These are phyloP conservation scores for Lanmaoa rubissima DNA, from an alignment of 768 basidiomycete species.

Conservation along the genomic window DNA sequence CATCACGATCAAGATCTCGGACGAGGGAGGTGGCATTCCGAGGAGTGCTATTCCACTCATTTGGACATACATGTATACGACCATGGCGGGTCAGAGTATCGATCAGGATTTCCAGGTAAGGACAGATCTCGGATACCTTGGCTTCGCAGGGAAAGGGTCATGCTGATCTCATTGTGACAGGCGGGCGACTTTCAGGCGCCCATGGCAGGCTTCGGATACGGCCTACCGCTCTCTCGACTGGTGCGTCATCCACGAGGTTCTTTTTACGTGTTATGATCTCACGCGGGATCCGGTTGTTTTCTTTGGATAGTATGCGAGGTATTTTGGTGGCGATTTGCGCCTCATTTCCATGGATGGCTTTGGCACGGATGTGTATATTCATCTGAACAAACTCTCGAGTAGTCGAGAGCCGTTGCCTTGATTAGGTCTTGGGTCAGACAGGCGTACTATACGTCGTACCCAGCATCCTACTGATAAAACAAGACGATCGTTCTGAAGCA, in stretches of 20 bases:
- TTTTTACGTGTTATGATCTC: neutral
- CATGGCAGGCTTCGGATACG: conserved; percentile 97
- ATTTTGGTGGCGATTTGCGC: conserved; percentile 89
- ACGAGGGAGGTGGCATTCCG: conserved; percentile 93
- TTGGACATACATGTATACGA: conserved; percentile 99
- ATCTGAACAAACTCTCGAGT: conserved; percentile 83
- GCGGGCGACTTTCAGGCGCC: conserved; percentile 93
- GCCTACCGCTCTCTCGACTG: conserved; percentile 85
- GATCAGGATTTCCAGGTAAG: conserved; percentile 64
- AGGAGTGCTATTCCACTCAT: conserved; percentile 85
- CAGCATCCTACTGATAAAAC: neutral
- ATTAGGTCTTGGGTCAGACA: neutral
- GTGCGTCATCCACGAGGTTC: conserved; percentile 41
- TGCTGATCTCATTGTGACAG: conserved; percentile 24
- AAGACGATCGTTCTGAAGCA: neutral
- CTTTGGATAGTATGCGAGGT: conserved; percentile 72
- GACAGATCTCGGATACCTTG: neutral
- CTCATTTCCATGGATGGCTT: conserved; percentile 98
- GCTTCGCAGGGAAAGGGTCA: neutral
- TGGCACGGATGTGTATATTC: conserved; percentile 90
- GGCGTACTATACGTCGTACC: neutral
- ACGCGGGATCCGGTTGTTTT: neutral
- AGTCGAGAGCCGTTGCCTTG: conserved; percentile 72
- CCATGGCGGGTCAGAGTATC: conserved; percentile 68
- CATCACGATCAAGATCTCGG: conserved; percentile 97